These are phyloP conservation scores for Sarocladiaceae sp. DNA, from an alignment of 2,329 filamentous ascomycete genomes.

Conservation along the genomic window DNA sequence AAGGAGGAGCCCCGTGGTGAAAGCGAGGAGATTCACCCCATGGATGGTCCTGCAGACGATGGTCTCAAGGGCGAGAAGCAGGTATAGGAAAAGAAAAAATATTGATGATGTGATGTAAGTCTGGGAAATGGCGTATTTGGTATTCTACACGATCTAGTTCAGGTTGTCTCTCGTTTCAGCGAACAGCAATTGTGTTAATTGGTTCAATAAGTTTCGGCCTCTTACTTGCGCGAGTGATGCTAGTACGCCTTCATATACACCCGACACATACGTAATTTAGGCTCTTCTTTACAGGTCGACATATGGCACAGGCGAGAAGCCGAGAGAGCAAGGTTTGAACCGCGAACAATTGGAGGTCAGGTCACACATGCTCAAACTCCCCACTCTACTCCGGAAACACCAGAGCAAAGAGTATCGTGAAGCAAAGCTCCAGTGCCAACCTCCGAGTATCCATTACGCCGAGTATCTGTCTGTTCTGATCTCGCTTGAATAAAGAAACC, in stretches of 20 bases:
- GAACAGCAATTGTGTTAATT: too few relatives aligned
- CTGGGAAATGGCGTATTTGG: not conserved
- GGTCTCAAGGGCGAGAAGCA: constrained; percentile 13
- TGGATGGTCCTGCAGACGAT: not conserved
- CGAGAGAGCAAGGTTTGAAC: not conserved
- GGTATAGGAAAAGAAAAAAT: not conserved
- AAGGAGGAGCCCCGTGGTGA: constrained; percentile 3
- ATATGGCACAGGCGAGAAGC: too few relatives aligned
- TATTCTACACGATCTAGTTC: too few relatives aligned
- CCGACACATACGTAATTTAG: too few relatives aligned
- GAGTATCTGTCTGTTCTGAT: too few relatives aligned
- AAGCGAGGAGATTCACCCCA: constrained; percentile 11
- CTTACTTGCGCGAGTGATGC: too few relatives aligned
- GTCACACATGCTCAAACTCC: not conserved
- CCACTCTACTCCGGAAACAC: not conserved
- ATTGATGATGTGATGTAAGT: not conserved
- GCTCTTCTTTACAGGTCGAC: too few relatives aligned
- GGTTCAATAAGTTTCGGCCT: too few relatives aligned
- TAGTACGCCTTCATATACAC: too few relatives aligned
- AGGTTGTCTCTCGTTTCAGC: too few relatives aligned
- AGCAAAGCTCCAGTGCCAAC: not conserved
- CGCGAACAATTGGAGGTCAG: not conserved
- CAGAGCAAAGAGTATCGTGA: not conserved
- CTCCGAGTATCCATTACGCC: not conserved
- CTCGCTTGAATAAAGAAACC: too few relatives aligned